Evolutionary conservation across 148 eudicot species (phyloP).

Genomic region (Chenopodium formosanum): DNA sequence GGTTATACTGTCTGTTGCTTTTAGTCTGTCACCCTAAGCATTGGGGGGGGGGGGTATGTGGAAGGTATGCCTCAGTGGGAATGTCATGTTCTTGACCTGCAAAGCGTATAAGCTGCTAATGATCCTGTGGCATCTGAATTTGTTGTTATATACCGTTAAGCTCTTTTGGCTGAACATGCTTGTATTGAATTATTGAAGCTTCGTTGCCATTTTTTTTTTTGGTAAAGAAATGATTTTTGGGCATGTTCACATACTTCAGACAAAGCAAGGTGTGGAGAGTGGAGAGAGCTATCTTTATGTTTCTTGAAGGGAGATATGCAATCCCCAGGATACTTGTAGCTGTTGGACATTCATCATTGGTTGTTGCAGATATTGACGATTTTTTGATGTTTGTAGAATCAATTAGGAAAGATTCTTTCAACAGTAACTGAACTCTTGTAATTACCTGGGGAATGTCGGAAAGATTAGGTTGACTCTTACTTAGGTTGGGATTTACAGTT

Average conservation of each 20-base stretch:
- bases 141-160: background rate
- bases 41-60: background rate
- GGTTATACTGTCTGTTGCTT: background rate
- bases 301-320: background rate
- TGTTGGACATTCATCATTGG: background rate
- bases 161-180: background rate
- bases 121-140: background rate
- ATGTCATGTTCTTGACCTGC: background rate
- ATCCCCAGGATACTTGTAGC: background rate
- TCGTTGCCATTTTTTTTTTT: background rate
- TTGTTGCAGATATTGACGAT: background rate
- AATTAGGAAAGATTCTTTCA: background rate
- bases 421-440: background rate
- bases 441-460: background rate
- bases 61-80: background rate
- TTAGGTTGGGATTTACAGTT: too few relatives aligned
- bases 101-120: background rate
- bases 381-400: background rate
- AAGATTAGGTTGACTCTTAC: background rate
- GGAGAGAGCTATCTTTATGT: background rate
- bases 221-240: background rate
- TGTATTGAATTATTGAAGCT: background rate
- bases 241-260: background rate
- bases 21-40: too few relatives aligned
- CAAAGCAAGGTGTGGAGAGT: background rate